Conservation (phyloP, 257 asterid species). For the Capsicum chinense region DNA sequence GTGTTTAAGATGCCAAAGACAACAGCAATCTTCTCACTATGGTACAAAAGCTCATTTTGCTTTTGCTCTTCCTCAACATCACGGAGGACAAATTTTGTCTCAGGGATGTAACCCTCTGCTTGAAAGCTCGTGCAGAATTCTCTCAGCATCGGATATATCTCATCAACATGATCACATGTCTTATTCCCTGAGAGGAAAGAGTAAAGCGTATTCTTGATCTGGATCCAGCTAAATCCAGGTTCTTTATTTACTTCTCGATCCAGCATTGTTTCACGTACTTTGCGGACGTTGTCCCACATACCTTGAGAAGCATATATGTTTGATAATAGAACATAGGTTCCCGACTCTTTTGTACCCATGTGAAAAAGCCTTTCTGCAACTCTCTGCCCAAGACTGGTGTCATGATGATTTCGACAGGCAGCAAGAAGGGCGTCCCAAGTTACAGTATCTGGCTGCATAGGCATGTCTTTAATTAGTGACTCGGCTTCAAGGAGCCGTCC, state of each 20-base stretch:
- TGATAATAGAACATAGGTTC: constrained; percentile 22
- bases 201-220: constrained; percentile 26
- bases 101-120: constrained; percentile 23
- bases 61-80: constrained; percentile 36
- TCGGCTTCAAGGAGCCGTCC: constrained; percentile 38
- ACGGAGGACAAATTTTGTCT: constrained; percentile 23
- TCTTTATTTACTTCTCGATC: constrained; percentile 28
- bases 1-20: constrained; percentile 32
- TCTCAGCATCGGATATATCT: background rate
- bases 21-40: constrained; percentile 32
- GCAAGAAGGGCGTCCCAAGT: constrained; percentile 35
- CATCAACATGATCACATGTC: background rate
- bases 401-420: constrained; percentile 34
- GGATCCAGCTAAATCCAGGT: constrained; percentile 32
- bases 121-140: constrained; percentile 16
- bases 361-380: constrained; percentile 33
- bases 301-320: constrained; percentile 29
- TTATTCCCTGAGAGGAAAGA: constrained; percentile 24
- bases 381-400: constrained; percentile 29
- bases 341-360: constrained; percentile 32
- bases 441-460: constrained; percentile 37
- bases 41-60: constrained; percentile 21
- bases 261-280: constrained; percentile 21
- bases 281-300: constrained; percentile 1
- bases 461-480: constrained; percentile 35